Percentiles rank a stretch among this genome's conserved stretches.
Conservation (phyloP, 495 filamentous ascomycete genomes). For the Aspergillus egyptiacus region DNA sequence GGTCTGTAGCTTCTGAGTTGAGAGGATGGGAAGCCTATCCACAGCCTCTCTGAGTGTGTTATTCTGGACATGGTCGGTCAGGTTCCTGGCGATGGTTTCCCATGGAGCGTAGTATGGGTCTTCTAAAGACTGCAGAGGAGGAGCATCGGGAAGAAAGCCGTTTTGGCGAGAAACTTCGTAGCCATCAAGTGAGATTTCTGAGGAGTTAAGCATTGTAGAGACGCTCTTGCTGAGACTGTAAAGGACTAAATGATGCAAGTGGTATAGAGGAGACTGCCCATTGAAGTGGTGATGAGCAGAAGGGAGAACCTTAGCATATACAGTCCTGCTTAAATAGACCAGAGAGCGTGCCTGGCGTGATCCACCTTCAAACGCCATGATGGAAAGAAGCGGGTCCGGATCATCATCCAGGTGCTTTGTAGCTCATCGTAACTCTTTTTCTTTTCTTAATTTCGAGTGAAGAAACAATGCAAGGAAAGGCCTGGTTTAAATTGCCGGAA, state of each 20-base stretch:
- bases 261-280: no score
- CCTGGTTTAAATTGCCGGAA: no score
- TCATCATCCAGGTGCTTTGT: not conserved
- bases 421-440: conserved; percentile 1
- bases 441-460: no score
- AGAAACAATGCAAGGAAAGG: no score
- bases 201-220: conserved; percentile 60
- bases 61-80: conserved; percentile 71
- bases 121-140: conserved; percentile 67
- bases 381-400: conserved; percentile 7
- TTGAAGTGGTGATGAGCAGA: not conserved
- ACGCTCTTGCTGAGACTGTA: not conserved
- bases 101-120: conserved; percentile 85
- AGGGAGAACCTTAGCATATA: not conserved
- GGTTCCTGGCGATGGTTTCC: conserved; percentile 70
- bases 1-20: conserved; percentile 62
- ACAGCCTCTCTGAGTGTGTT: conserved; percentile 68
- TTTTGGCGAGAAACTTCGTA: conserved; percentile 76
- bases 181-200: conserved; percentile 64
- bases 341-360: not conserved
- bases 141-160: conserved; percentile 79
- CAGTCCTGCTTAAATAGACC: not conserved
- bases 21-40: conserved; percentile 70
- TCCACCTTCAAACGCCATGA: not conserved
- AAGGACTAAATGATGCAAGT: no score